Percentiles rank a stretch among this genome's conserved stretches.
phyloP scores from a whole-genome alignment of 345 rosid species.

The Lumnitzera littorea region DNA sequence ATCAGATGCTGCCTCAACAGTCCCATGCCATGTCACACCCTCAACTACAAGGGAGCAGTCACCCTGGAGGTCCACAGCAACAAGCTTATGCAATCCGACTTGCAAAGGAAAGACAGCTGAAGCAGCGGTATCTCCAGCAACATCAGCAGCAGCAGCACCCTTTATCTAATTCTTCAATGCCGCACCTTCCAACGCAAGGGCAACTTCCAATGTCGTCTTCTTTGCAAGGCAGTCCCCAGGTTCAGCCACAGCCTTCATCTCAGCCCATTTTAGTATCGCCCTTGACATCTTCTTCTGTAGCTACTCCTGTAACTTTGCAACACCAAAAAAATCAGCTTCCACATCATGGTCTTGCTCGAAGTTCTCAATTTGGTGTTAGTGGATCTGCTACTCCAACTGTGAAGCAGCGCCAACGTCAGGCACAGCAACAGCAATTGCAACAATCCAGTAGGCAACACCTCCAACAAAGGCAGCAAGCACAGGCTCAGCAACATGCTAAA shows the following conservation, averaged over 20 bases:
- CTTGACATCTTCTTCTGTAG: slow-evolving; percentile 43
- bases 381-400: slow-evolving; percentile 68
- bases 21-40: slow-evolving; percentile 48
- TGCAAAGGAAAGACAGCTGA: slow-evolving; percentile 70
- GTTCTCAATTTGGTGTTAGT: slow-evolving; percentile 44
- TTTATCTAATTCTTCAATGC: slow-evolving; percentile 47
- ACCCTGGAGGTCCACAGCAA: slow-evolving; percentile 52
- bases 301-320: slow-evolving; percentile 47
- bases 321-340: slow-evolving; percentile 58
- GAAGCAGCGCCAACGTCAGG: slow-evolving; percentile 78
- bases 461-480: slow-evolving; percentile 64
- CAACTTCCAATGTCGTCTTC: slow-evolving; percentile 72
- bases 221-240: slow-evolving; percentile 60
- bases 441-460: slow-evolving; percentile 87
- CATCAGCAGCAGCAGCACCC: slow-evolving; percentile 48
- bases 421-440: slow-evolving; percentile 70
- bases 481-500: slow-evolving; percentile 66
- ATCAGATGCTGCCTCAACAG: slow-evolving; percentile 58
- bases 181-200: slow-evolving; percentile 54
- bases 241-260: slow-evolving; percentile 49
- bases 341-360: slow-evolving; percentile 50
- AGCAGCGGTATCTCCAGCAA: slow-evolving; percentile 66
- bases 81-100: slow-evolving; percentile 58
- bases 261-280: slow-evolving; percentile 51
- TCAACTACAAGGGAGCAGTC: slow-evolving; percentile 60